Percentiles rank a stretch among this genome's conserved stretches.
Conservation (phyloP, 1,139 yeast species). For the Meyerozyma elateridarum region DNA sequence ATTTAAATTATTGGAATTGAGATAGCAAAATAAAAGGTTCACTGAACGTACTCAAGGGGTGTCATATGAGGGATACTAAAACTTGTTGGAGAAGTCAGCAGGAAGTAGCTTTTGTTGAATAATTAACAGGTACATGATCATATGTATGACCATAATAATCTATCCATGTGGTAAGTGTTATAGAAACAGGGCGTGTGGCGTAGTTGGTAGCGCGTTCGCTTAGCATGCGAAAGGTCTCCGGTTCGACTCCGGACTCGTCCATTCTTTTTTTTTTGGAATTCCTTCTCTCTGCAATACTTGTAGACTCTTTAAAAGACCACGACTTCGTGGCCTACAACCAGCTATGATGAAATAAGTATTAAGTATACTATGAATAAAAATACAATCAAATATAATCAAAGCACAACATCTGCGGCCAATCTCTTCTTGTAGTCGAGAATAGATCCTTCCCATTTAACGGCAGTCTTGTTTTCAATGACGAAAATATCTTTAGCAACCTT, state of each 20-base stretch:
- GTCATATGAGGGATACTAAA: no score
- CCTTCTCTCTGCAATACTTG: neutral
- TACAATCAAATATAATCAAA: conserved; percentile 40
- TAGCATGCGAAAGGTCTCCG: conserved; percentile 89
- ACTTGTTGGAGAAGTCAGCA: no score
- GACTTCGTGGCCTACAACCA: neutral
- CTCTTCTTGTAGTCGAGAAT: conserved; percentile 90
- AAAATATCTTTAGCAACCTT: conserved; percentile 96
- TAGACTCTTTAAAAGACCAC: neutral
- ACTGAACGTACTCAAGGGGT: no score
- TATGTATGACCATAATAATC: conserved; percentile 22
- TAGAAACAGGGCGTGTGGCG: conserved; percentile 17
- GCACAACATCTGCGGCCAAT: conserved; percentile 82
- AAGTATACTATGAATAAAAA: conserved; percentile 3
- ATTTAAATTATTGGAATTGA: no score
- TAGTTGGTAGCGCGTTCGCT: conserved; percentile 91
- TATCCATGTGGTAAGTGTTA: conserved; percentile 36
- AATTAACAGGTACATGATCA: no score
- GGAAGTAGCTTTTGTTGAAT: no score
- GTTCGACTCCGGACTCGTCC: conserved; percentile 92
- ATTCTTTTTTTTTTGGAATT: conserved; percentile 34
- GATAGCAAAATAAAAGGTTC: no score
- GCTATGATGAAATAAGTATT: neutral
- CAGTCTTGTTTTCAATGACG: conserved; percentile 91
- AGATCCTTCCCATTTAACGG: conserved; percentile 92